Evolutionary conservation across 2,329 filamentous ascomycete genomes (phyloP).

Genomic region (Sporothrix brasiliensis): DNA sequence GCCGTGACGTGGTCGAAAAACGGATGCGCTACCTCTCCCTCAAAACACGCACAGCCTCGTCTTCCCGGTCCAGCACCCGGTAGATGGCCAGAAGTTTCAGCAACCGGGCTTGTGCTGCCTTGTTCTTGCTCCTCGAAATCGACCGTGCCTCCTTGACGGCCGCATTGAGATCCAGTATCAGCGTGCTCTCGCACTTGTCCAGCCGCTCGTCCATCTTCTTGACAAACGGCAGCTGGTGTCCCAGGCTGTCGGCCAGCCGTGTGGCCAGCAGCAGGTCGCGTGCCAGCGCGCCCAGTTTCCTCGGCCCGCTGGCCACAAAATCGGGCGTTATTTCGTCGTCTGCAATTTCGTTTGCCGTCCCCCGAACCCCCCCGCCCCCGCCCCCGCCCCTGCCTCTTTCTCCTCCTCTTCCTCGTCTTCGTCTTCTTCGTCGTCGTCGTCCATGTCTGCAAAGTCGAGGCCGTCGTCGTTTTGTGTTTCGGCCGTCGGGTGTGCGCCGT

Average conservation of each 20-base stretch:
- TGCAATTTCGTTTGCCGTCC: slow-evolving; percentile 41
- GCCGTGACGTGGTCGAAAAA: neutral
- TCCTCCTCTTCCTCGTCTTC: slow-evolving; percentile 43
- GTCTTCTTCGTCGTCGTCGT: slow-evolving; percentile 38
- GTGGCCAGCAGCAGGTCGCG: slow-evolving; percentile 51
- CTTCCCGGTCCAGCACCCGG: slow-evolving; percentile 55
- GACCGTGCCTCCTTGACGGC: slow-evolving; percentile 51
- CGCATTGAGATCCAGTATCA: slow-evolving; percentile 58
- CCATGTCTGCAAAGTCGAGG: neutral
- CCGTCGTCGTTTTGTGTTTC: neutral
- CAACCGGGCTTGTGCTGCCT: slow-evolving; percentile 49
- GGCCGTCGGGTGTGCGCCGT: slow-evolving; percentile 41
- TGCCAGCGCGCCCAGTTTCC: slow-evolving; percentile 52
- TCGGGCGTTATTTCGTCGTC: slow-evolving; percentile 41
- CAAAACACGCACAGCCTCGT: slow-evolving; percentile 56
- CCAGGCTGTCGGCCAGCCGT: slow-evolving; percentile 50
- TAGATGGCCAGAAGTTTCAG: slow-evolving; percentile 59
- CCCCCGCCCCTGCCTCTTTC: slow-evolving; percentile 37
- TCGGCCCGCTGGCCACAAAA: slow-evolving; percentile 52
- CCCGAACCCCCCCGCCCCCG: slow-evolving; percentile 41
- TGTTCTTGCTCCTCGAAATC: slow-evolving; percentile 39
- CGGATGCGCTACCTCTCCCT: slow-evolving; percentile 41
- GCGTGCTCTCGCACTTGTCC: slow-evolving; percentile 57
- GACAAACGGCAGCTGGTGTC: slow-evolving; percentile 54
- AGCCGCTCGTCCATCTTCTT: slow-evolving; percentile 57